phyloP scores from a whole-genome alignment of 176 grass and related monocot species.

The Urochloa ruziziensis region DNA sequence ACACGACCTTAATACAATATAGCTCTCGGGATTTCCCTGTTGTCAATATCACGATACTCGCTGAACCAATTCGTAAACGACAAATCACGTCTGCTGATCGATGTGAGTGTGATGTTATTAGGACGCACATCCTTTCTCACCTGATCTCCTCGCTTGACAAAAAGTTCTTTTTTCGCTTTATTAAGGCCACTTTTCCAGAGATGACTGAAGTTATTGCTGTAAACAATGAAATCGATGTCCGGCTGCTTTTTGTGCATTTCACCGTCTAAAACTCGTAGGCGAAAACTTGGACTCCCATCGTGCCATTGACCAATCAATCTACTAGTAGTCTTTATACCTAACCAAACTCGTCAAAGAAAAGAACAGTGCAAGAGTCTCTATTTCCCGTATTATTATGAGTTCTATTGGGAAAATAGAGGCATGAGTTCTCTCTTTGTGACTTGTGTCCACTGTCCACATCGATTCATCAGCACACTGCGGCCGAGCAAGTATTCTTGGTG shows the following conservation, averaged over 20 bases:
- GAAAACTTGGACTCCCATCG: neutral
- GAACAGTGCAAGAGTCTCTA: neutral
- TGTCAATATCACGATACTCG: neutral
- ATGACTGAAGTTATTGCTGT: neutral
- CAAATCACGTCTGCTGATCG: neutral
- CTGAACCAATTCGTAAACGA: neutral
- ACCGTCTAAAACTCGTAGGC: neutral
- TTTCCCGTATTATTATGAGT: neutral
- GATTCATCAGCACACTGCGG: too few relatives aligned
- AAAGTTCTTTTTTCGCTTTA: neutral
- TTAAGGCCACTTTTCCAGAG: neutral
- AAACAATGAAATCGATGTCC: neutral
- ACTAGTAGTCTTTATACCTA: neutral
- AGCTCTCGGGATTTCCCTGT: neutral
- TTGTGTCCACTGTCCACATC: too few relatives aligned
- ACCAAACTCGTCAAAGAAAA: neutral
- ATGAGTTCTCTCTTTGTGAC: too few relatives aligned
- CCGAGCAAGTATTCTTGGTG: too few relatives aligned
- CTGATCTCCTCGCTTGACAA: neutral
- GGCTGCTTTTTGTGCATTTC: neutral
- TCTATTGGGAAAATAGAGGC: too few relatives aligned
- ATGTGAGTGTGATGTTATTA: constrained; percentile 34
- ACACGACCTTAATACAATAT: neutral
- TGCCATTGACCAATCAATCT: neutral
- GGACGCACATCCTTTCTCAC: constrained; percentile 9